phyloP scores from a whole-genome alignment of 371 early-diverging fungal genomes.

The Lichtheimia hyalospora region DNA sequence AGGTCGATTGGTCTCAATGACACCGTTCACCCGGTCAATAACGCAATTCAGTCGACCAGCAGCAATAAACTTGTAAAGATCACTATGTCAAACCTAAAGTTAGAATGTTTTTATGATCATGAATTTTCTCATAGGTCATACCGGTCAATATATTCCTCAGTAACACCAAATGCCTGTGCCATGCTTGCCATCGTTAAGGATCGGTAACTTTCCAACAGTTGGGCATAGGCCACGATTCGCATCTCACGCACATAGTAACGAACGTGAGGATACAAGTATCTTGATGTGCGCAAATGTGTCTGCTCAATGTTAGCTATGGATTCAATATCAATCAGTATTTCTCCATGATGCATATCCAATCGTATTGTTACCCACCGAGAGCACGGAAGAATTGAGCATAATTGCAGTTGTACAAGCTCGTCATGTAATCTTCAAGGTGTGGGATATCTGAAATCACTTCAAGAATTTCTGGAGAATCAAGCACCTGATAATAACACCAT shows the following conservation, averaged over 20 bases:
- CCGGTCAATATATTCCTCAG: constrained; percentile 93
- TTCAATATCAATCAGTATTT: background rate
- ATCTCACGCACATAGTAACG: constrained; percentile 96
- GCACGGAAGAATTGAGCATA: constrained; percentile 92
- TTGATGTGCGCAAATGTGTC: constrained; percentile 48
- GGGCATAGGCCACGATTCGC: constrained; percentile 97
- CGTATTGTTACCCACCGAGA: constrained; percentile 48
- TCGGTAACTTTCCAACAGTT: constrained; percentile 97
- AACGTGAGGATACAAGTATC: constrained; percentile 82
- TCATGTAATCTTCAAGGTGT: constrained; percentile 80
- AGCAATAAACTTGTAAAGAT: constrained; percentile 95
- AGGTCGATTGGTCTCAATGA: constrained; percentile 96
- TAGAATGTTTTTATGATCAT: too few relatives aligned
- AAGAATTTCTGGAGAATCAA: constrained; percentile 95
- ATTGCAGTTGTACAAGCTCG: constrained; percentile 91
- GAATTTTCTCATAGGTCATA: constrained; percentile 28
- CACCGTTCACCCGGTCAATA: constrained; percentile 98
- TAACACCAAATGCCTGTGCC: constrained; percentile 97
- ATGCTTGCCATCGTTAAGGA: constrained; percentile 94
- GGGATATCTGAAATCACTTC: constrained; percentile 93
- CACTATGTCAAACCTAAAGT: constrained; percentile 47
- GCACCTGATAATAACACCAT: constrained; percentile 51
- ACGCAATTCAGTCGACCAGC: constrained; percentile 97
- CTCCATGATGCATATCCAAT: too few relatives aligned
- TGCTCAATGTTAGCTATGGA: constrained; percentile 51